phyloP scores from a whole-genome alignment of 2,329 filamentous ascomycete species.

The Colletotrichum shisoi region DNA sequence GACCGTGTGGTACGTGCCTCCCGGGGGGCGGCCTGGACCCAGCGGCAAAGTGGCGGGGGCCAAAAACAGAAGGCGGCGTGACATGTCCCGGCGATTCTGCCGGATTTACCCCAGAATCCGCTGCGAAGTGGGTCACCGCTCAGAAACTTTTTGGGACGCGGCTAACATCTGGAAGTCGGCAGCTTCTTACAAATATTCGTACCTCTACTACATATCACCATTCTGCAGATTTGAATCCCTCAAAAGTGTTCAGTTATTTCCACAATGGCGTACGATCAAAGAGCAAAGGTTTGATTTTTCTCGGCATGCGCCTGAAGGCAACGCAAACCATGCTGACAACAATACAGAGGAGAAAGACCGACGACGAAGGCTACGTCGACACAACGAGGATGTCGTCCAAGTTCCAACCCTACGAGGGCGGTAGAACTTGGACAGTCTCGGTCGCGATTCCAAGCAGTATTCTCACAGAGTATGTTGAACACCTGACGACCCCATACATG shows the following conservation, averaged over 20 bases:
- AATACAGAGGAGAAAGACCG: conserved; percentile 60
- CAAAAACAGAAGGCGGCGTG: conserved; percentile 42
- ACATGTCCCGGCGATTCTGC: conserved; percentile 40
- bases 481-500: neutral
- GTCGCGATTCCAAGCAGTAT: conserved; percentile 82
- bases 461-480: conserved; percentile 68
- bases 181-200: neutral
- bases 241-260: neutral
- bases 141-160: conserved; percentile 34
- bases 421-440: conserved; percentile 76
- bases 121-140: conserved; percentile 25
- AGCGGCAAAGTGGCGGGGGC: conserved; percentile 32
- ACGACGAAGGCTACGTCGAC: conserved; percentile 55
- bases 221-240: no score
- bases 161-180: conserved; percentile 9
- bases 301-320: no score
- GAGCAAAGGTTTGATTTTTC: conserved; percentile 36
- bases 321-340: neutral
- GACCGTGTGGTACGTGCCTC: neutral
- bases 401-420: conserved; percentile 69
- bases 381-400: conserved; percentile 68
- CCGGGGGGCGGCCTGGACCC: conserved; percentile 22
- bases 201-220: conserved; percentile 1
- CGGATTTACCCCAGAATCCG: conserved; percentile 38
- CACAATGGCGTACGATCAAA: conserved; percentile 37